Base-by-base conservation (phyloP, 352 stramenopile genomes). In the Globisporangium nodosum region DNA sequence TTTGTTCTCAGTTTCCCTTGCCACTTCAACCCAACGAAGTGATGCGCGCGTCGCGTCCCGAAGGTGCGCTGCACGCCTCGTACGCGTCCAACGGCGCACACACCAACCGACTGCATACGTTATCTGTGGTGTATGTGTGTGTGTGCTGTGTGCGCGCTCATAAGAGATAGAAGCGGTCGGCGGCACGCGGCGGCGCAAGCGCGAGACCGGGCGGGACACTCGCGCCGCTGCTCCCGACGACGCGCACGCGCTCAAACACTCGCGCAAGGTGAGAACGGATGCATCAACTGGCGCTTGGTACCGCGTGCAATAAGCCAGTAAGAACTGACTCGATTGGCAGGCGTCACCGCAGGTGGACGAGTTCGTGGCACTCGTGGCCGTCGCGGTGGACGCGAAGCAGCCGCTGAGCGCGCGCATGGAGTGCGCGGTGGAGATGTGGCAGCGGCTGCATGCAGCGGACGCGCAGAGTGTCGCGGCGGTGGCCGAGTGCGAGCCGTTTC, bases 361-460 rank as follows among this genome's bases (percentile, higher is more conserved):
- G 5, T 58, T 63, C 40, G 16, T 15, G 4, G n/a, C 16, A 18
- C 40, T 43, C 5, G 58, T 58, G 24, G 42, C 70, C 33, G 56
- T 72, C 15, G 58, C 65, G 24, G 58, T 76, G 15, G 68, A 75
- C 50, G 59, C 58, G 16, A 56, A 71, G 16, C 57, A 75, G 49
- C 49, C 72, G n/a, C 65, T 79, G 21, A 79, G 66, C 46, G 65
- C 59, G 24, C 63, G 74, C 30, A 61, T 87, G 31, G 67, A 81
- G 40, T 61, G 65, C 42, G 76, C 70, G 11, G 66, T 76, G 6
- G 61, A 64, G 31, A 66, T 81, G 51, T 80, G 65, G 69, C 56
- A 61, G 13, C 58, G 67, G 3, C 57, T 78, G 30, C 43, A 56
- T 3, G 42, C 60, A 20, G 60, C 77, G 24, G 68, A 83, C 5